Evolutionary conservation across 2,329 filamentous ascomycete genomes (phyloP).

Genomic region (Aureobasidium sp.): DNA sequence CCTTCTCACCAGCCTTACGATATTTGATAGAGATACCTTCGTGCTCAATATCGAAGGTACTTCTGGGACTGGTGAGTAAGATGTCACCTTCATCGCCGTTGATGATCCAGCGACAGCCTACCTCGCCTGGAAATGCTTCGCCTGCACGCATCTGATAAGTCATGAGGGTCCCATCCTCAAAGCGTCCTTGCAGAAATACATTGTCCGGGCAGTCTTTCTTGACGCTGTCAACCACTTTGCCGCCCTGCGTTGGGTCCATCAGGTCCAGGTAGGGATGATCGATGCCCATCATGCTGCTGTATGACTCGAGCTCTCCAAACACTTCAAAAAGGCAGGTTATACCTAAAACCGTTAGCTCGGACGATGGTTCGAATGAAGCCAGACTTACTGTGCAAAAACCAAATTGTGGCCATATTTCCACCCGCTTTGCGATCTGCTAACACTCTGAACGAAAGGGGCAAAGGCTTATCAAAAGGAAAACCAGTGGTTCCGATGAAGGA

Average conservation of each 20-base stretch:
- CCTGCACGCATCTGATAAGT: constrained; percentile 43
- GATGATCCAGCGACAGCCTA: constrained; percentile 45
- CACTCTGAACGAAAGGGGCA: constrained; percentile 15
- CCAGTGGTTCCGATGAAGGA: constrained; percentile 28
- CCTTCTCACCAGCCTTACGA: neutral
- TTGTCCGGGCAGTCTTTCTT: constrained; percentile 37
- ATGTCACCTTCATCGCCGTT: constrained; percentile 39
- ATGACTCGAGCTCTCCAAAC: constrained; percentile 26
- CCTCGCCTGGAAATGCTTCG: constrained; percentile 43
- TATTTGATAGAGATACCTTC: neutral
- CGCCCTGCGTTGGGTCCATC: constrained; percentile 14
- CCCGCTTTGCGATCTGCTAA: constrained; percentile 43
- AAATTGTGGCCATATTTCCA: constrained; percentile 37
- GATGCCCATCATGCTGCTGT: constrained; percentile 39
- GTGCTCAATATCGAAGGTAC: constrained; percentile 1
- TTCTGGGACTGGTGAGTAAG: neutral
- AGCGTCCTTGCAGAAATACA: constrained; percentile 34
- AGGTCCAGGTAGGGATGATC: constrained; percentile 39
- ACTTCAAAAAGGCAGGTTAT: constrained; percentile 8
- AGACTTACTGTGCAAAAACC: constrained; percentile 13
- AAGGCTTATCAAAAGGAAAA: neutral
- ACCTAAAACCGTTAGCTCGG: neutral
- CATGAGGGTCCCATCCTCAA: constrained; percentile 37
- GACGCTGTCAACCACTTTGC: neutral
- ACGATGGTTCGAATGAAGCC: neutral